Conservation (phyloP, 352 stramenopile species). For the Globisporangium splendens region DNA sequence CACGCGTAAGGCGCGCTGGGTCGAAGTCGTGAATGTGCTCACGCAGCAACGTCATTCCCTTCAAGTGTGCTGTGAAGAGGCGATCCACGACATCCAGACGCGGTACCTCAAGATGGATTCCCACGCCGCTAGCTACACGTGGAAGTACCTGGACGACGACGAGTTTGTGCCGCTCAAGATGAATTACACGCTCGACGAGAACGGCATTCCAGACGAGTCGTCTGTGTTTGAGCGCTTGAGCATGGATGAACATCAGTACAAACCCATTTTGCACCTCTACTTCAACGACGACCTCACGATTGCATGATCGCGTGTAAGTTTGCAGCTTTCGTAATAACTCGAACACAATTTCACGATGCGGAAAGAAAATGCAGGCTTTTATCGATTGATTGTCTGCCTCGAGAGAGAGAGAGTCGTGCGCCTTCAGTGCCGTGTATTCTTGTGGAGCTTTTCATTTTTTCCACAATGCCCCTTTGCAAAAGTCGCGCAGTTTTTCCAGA, state of each 20-base stretch:
- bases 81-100: constrained; percentile 83
- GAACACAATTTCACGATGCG: no score
- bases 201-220: constrained; percentile 85
- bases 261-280: constrained; percentile 89
- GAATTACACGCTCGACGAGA: constrained; percentile 83
- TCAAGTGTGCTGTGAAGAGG: constrained; percentile 86
- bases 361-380: no score
- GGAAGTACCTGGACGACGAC: constrained; percentile 83
- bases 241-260: constrained; percentile 87
- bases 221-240: constrained; percentile 75
- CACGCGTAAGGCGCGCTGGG: constrained; percentile 62
- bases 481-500: no score
- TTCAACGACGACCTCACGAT: constrained; percentile 93
- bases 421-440: no score
- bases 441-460: no score
- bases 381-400: no score
- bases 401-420: no score
- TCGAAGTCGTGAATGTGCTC: constrained; percentile 90
- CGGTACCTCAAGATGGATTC: constrained; percentile 86
- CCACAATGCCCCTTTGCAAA: no score
- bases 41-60: constrained; percentile 84
- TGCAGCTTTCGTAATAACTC: neutral
- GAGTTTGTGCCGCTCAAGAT: constrained; percentile 90
- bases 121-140: constrained; percentile 91
- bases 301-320: constrained; percentile 26